Conservation (phyloP, 2,329 filamentous ascomycete species). For the Ceratocystis colombiana region DNA sequence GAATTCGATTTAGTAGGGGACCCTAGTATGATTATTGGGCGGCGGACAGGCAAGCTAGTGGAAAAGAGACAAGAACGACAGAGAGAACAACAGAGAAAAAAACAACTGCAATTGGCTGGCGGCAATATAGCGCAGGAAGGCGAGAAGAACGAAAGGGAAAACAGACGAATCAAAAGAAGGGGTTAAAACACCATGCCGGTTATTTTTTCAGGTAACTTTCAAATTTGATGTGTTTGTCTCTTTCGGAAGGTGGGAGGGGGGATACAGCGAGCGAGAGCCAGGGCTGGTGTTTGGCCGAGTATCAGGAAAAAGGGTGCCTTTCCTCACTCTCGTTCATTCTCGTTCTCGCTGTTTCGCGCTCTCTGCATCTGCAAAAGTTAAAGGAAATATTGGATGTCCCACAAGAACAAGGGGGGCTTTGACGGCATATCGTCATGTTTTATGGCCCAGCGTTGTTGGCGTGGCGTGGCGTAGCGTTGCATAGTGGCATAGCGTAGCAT, state of each 20-base stretch:
- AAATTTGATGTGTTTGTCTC: not conserved
- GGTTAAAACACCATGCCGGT: not conserved
- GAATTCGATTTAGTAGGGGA: not conserved
- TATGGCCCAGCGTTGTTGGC: slow-evolving; percentile 12
- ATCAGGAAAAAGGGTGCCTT: not conserved
- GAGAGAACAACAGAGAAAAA: not conserved
- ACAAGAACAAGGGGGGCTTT: slow-evolving; percentile 8
- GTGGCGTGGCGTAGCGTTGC: not conserved
- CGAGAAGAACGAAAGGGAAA: not conserved
- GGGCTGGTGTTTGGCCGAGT: not conserved
- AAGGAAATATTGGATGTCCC: slow-evolving; percentile 8
- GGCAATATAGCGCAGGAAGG: not conserved
- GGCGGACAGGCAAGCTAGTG: not conserved
- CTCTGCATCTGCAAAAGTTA: not conserved
- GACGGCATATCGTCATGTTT: slow-evolving; percentile 14
- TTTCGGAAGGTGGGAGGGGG: not conserved
- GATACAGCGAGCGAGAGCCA: not conserved
- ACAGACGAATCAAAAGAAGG: not conserved
- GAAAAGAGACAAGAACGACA: slow-evolving; percentile 11
- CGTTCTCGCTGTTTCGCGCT: slow-evolving; percentile 12
- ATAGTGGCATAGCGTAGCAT: slow-evolving; percentile 9
- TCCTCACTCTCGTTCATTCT: not conserved
- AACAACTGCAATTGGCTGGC: not conserved
- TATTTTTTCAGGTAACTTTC: not conserved
- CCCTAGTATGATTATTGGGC: not conserved